Evolutionary conservation across 345 rosid genomes (phyloP).

Genomic region (Hibiscus tridactylites): DNA sequence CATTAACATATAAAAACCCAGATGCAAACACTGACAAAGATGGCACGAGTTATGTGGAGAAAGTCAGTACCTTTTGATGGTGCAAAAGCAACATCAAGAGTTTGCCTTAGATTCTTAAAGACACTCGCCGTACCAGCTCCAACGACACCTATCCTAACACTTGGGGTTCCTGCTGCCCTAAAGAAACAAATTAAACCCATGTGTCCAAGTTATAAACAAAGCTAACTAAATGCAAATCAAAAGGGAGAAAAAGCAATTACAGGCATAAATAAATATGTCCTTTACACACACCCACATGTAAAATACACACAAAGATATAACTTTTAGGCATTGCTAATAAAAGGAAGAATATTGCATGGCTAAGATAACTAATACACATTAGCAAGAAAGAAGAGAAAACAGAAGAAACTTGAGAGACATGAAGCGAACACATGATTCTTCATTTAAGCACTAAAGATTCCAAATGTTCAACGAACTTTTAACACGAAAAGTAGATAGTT

Average conservation of each 20-base stretch:
- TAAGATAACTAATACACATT: background rate
- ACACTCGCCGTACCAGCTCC: slow-evolving; percentile 88
- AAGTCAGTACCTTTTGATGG: slow-evolving; percentile 74
- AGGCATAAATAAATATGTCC: background rate
- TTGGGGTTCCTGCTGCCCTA: slow-evolving; percentile 84
- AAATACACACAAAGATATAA: background rate
- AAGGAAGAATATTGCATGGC: background rate
- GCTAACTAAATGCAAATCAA: background rate
- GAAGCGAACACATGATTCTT: background rate
- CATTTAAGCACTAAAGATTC: background rate
- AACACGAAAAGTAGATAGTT: background rate
- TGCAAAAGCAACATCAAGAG: slow-evolving; percentile 56
- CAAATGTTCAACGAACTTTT: background rate
- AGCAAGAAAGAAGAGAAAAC: slow-evolving; percentile 1
- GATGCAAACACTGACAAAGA: background rate
- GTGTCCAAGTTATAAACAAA: background rate
- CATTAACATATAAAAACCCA: background rate
- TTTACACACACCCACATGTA: background rate
- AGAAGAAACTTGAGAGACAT: background rate
- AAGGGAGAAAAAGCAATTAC: background rate
- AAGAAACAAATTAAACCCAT: slow-evolving; percentile 19
- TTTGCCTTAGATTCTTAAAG: slow-evolving; percentile 46
- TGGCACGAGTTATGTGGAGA: background rate
- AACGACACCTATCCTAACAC: slow-evolving; percentile 63
- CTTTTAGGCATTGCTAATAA: background rate